A percentile compares a stretch with the other conserved stretches of the same genome.
phyloP scores from a whole-genome alignment of 2,329 filamentous ascomycete genomes.

The Pseudocercospora fuligena region DNA sequence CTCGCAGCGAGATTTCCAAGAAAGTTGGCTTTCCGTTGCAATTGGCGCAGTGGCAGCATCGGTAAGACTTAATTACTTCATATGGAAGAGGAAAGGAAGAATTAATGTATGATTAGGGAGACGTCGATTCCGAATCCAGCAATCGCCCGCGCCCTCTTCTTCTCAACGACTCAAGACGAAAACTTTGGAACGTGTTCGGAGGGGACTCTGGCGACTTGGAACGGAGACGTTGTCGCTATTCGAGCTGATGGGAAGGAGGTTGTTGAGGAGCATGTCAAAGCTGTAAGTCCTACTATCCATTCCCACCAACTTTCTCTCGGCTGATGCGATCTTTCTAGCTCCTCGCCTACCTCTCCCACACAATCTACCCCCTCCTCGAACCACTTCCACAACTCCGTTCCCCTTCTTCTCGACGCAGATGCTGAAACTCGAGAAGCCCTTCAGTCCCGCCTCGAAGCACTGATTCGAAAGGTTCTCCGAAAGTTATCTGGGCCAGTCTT shows the following conservation, averaged over 20 bases:
- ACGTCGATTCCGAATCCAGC: background rate
- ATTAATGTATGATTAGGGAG: background rate
- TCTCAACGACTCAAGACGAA: background rate
- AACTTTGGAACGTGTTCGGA: background rate
- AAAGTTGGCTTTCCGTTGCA: background rate
- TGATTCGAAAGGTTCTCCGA: background rate
- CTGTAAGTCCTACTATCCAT: background rate
- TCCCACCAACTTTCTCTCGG: too few relatives aligned
- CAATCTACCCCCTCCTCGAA: background rate
- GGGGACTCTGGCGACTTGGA: background rate
- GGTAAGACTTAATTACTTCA: background rate
- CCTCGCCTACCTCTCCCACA: background rate
- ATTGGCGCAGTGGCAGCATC: constrained; percentile 6
- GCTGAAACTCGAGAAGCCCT: background rate
- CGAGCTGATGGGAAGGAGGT: background rate
- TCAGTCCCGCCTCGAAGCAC: background rate
- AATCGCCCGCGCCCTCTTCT: background rate
- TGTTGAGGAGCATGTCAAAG: background rate
- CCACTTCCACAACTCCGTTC: background rate
- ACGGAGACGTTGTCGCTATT: constrained; percentile 1
- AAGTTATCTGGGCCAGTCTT: background rate
- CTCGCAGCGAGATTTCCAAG: background rate
- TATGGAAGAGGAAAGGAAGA: too few relatives aligned
- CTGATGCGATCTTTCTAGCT: background rate
- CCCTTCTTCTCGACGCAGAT: background rate